phyloP scores from a whole-genome alignment of 202 grass and related monocot species.

The Carex arenaria region DNA sequence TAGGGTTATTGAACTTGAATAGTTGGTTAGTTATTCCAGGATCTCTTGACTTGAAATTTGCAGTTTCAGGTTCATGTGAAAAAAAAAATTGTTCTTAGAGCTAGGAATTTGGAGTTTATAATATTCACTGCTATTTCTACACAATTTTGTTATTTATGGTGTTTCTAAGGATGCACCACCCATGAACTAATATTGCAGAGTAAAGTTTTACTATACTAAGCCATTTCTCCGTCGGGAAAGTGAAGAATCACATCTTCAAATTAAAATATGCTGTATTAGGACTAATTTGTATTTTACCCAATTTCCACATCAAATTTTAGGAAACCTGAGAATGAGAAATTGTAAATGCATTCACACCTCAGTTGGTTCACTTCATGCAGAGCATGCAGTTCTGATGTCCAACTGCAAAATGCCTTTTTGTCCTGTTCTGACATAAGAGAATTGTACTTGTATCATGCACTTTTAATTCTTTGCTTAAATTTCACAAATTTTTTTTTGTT shows the following conservation, averaged over 20 bases:
- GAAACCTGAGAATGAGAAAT: background rate
- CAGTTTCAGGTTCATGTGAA: background rate
- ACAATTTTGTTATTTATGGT: background rate
- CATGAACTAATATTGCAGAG: background rate
- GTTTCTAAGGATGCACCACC: background rate
- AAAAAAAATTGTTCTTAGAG: background rate
- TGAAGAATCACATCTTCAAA: slow-evolving; percentile 1
- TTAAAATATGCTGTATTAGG: background rate
- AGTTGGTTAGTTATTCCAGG: background rate
- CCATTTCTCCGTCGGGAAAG: background rate
- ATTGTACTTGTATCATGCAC: background rate
- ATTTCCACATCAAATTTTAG: background rate
- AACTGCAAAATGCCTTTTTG: background rate
- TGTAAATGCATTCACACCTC: background rate
- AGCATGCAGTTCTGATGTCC: background rate
- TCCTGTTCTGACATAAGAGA: background rate
- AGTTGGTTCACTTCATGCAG: background rate
- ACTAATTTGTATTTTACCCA: background rate
- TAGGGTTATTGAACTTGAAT: background rate
- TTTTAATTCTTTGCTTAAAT: background rate
- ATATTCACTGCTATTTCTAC: background rate
- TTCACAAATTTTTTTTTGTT: background rate
- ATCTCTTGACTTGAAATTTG: background rate
- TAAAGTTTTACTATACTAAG: background rate
- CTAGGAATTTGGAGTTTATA: background rate